A percentile compares a stretch with the other conserved stretches of the same genome.
Conservation (phyloP, 2,329 filamentous ascomycete species). For the Onygenales sp. region DNA sequence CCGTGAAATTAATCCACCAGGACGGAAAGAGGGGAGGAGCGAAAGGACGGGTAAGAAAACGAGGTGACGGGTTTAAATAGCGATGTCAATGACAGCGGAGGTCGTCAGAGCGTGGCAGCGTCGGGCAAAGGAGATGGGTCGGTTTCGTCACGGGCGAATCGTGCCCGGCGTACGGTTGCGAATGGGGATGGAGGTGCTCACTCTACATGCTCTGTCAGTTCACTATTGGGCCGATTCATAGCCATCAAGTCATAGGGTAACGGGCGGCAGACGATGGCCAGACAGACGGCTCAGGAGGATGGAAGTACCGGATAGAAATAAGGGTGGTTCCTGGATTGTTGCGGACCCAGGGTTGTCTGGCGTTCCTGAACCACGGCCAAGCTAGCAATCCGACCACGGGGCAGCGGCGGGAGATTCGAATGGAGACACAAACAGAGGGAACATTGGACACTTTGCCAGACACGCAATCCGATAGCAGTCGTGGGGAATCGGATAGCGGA, state of each 20-base stretch:
- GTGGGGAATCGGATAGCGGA: background rate
- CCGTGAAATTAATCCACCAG: background rate
- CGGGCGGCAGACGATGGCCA: background rate
- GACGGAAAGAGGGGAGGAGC: background rate
- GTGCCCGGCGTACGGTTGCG: background rate
- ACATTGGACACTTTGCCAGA: background rate
- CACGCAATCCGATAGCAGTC: background rate
- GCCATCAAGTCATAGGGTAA: background rate
- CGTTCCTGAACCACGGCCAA: background rate
- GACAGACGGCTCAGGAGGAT: background rate
- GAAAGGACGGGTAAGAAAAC: background rate
- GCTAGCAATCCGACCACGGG: background rate
- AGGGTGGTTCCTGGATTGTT: background rate
- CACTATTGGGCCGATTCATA: background rate
- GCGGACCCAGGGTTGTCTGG: background rate
- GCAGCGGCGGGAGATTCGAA: background rate
- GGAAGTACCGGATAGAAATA: background rate
- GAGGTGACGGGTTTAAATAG: background rate
- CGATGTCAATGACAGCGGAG: background rate
- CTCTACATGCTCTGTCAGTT: background rate
- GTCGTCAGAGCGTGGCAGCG: background rate
- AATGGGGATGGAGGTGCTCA: background rate
- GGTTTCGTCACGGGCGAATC: background rate
- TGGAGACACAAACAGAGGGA: background rate
- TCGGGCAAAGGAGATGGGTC: background rate